Percentiles rank a stretch among this genome's conserved stretches.
These are phyloP conservation scores for Mollisiaceae sp. DNA, from an alignment of 2,329 filamentous ascomycete genomes.

Conservation along the genomic window DNA sequence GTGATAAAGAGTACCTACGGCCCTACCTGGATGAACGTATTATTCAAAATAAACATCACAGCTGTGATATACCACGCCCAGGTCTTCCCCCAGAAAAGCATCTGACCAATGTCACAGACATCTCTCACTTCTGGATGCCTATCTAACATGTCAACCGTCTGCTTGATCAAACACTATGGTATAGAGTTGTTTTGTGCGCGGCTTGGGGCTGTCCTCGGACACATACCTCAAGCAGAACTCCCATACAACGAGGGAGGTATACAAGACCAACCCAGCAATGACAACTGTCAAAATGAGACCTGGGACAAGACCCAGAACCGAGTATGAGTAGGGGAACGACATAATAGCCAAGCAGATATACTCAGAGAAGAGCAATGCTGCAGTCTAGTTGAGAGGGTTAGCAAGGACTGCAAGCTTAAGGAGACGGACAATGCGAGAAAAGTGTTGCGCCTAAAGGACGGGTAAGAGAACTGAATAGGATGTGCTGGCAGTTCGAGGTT, in stretches of 20 bases:
- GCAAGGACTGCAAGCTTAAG: background rate
- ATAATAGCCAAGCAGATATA: slow-evolving; percentile 94
- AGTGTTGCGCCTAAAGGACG: too few relatives aligned
- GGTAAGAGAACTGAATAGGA: too few relatives aligned
- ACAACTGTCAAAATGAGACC: slow-evolving; percentile 83
- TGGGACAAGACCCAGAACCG: slow-evolving; percentile 83
- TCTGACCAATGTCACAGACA: slow-evolving; percentile 94
- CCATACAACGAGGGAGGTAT: slow-evolving; percentile 77
- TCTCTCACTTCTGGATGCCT: slow-evolving; percentile 77
- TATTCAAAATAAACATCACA: slow-evolving; percentile 91
- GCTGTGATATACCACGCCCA: slow-evolving; percentile 74
- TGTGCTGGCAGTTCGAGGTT: too few relatives aligned
- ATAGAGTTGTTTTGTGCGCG: background rate
- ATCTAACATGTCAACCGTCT: background rate
- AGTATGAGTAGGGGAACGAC: slow-evolving; percentile 95
- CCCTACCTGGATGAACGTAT: slow-evolving; percentile 81
- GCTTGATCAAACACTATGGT: too few relatives aligned
- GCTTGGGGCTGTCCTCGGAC: background rate
- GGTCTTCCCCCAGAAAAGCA: slow-evolving; percentile 85
- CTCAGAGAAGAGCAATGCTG: slow-evolving; percentile 88
- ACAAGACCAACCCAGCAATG: slow-evolving; percentile 78
- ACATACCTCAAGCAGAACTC: slow-evolving; percentile 84
- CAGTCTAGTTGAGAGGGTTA: slow-evolving; percentile 61
- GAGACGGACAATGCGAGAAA: too few relatives aligned
- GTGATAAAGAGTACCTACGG: background rate